A percentile compares a stretch with the other conserved stretches of the same genome.
These are phyloP conservation scores for Pezicula neosporulosa DNA, from an alignment of 2,329 filamentous ascomycete species.

Conservation along the genomic window DNA sequence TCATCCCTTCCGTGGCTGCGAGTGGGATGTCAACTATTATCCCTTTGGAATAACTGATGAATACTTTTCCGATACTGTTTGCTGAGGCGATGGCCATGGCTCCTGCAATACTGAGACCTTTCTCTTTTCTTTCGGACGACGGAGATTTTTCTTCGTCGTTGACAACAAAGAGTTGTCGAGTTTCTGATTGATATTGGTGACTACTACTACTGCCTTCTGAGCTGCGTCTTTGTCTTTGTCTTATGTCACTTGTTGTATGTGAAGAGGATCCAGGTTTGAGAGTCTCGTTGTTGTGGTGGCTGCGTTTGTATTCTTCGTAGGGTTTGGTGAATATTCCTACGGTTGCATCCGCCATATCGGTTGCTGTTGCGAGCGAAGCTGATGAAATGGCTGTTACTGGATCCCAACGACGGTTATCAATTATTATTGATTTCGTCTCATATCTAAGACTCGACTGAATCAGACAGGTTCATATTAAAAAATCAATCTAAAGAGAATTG, in stretches of 20 bases:
- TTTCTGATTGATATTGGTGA: not conserved
- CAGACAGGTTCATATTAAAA: constrained; percentile 48
- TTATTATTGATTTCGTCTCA: constrained; percentile 32
- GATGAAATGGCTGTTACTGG: constrained; percentile 13
- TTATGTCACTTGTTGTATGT: not conserved
- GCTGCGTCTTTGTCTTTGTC: not conserved
- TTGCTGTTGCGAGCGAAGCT: constrained; percentile 2
- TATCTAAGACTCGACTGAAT: constrained; percentile 35
- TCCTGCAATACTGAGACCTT: not conserved
- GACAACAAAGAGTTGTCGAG: not conserved
- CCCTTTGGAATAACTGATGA: constrained; percentile 27
- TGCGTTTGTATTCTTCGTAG: constrained; percentile 2
- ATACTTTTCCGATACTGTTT: constrained; percentile 32
- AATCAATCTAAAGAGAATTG: constrained; percentile 39
- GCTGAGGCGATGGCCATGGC: constrained; percentile 8
- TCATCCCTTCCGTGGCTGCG: constrained; percentile 13
- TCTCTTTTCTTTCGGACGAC: not conserved
- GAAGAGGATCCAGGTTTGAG: not conserved
- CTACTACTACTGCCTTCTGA: constrained; percentile 2
- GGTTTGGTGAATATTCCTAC: constrained; percentile 7
- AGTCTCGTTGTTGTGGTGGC: not conserved
- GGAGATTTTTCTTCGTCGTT: not conserved
- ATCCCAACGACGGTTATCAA: constrained; percentile 23
- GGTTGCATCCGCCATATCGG: constrained; percentile 7
- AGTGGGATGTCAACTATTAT: constrained; percentile 23